Evolutionary conservation across 2,329 filamentous ascomycete genomes (phyloP), one percentile per base, ranked within the genome.

Genomic region (Aureobasidium sp.): DNA sequence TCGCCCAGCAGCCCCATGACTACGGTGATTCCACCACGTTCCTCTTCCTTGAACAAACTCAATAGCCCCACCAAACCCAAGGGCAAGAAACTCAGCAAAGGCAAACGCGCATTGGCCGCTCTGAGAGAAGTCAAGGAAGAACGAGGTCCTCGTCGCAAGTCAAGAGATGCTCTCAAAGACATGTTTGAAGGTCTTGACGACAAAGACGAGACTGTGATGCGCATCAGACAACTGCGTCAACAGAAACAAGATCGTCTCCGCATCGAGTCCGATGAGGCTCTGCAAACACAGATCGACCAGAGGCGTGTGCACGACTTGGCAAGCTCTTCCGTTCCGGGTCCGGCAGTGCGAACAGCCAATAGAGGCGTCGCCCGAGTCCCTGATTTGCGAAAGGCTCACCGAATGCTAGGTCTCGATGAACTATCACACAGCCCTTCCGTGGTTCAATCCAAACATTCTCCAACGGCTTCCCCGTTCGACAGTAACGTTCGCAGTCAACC

Each of bases 171-270:
- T 20, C 61, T 47, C 9, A 63, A 69, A 47, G 58, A 66, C 29
- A 48, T 66, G 25, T 65, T 67, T 6, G 74, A 72, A 23, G 77
- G 77, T 58, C 68, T 79, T 51, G 77, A 75, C 25, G 76, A 81
- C 60, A 74, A 79, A 51, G 76, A 79, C 56, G 85, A 88, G 33
- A 87, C 87, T 47, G 87, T 90, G 9, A 86, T 84, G 42, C 84
- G 84, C 64, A 90, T 90, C 59, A 82, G 84, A 71, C 82, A 90
- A 70, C 74, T 90, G 38, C 85, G 85, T 71, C 83, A 87, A 69
- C 85, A 87, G 68, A 86, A 88, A 69, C 80, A 87, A 74, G 81
- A 82, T 71, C 82, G 86, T 67, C 83, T 88, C 53, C 80, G 78
- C 45, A 65, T 54, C 13, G 66, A 64, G 50, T 61, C 56, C 23